These are phyloP conservation scores for Leccinum fallax DNA, from an alignment of 1,284 basidiomycete genomes.

Conservation along the genomic window DNA sequence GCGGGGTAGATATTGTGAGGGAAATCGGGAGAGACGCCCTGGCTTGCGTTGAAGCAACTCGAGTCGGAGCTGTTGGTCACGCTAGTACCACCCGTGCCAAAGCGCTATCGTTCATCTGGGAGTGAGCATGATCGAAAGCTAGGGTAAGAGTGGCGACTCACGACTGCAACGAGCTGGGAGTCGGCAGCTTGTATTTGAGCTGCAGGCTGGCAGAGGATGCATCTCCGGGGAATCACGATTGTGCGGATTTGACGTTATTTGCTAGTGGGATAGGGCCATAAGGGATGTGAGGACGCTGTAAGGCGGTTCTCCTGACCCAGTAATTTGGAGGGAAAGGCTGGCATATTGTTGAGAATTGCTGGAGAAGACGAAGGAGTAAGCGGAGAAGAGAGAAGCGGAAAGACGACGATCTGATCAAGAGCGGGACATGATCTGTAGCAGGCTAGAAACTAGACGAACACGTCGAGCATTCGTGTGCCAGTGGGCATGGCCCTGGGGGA, in stretches of 20 bases:
- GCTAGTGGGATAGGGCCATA: conserved; percentile 61
- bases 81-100: conserved; percentile 76
- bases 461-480: not conserved
- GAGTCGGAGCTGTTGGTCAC: conserved; percentile 54
- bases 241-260: conserved; percentile 61
- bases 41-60: conserved; percentile 60
- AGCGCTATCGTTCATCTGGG: conserved; percentile 70
- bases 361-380: conserved; percentile 59
- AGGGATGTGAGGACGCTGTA: conserved; percentile 65
- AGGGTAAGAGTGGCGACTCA: conserved; percentile 42
- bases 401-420: conserved; percentile 5
- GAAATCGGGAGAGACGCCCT: conserved; percentile 53
- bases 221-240: conserved; percentile 56
- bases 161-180: conserved; percentile 75
- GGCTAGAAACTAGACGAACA: not conserved
- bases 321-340: conserved; percentile 57
- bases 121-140: not conserved
- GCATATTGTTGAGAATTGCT: conserved; percentile 62
- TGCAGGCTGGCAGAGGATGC: conserved; percentile 52
- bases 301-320: conserved; percentile 56
- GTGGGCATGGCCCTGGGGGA: too few relatives aligned
- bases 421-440: not conserved
- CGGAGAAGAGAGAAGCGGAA: conserved; percentile 31
- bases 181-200: conserved; percentile 61
- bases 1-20: conserved; percentile 60